Conservation (phyloP, 2,329 filamentous ascomycete species). For the Talaromyces sp. region DNA sequence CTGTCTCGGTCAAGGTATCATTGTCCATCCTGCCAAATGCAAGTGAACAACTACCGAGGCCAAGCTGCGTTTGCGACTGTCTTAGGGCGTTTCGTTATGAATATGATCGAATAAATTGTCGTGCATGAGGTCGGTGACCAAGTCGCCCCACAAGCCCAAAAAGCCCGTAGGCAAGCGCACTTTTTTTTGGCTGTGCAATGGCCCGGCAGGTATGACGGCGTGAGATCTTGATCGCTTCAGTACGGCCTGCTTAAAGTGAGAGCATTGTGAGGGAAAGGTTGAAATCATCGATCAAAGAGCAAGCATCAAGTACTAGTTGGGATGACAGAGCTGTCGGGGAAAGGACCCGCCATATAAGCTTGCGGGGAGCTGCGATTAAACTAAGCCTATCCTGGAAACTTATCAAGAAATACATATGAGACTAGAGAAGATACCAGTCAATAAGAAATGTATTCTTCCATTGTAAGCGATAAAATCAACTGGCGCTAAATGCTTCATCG, state of each 20-base stretch:
- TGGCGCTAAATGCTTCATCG: too few species aligned
- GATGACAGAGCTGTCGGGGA: background rate
- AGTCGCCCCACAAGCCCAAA: background rate
- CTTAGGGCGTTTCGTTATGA: background rate
- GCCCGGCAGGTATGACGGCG: too few species aligned
- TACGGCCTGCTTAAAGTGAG: background rate
- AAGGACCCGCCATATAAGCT: conserved; percentile 5
- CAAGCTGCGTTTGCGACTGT: background rate
- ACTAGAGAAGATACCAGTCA: too few species aligned
- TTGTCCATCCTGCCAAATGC: background rate
- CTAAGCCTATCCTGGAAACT: background rate
- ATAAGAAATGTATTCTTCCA: too few species aligned
- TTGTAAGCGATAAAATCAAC: too few species aligned
- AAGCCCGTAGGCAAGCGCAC: background rate
- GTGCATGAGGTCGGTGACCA: background rate
- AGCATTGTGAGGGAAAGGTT: background rate
- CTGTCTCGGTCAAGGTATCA: background rate
- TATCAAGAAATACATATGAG: background rate
- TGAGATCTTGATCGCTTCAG: too few species aligned
- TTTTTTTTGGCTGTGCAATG: background rate
- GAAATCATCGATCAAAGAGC: background rate
- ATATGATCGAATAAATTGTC: background rate
- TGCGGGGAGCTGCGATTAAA: conserved; percentile 5
- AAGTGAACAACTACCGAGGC: background rate
- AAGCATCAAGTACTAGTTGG: background rate